Evolutionary conservation across 73 alveolate genomes (phyloP).

Genomic region (Paramecium caudatum): DNA sequence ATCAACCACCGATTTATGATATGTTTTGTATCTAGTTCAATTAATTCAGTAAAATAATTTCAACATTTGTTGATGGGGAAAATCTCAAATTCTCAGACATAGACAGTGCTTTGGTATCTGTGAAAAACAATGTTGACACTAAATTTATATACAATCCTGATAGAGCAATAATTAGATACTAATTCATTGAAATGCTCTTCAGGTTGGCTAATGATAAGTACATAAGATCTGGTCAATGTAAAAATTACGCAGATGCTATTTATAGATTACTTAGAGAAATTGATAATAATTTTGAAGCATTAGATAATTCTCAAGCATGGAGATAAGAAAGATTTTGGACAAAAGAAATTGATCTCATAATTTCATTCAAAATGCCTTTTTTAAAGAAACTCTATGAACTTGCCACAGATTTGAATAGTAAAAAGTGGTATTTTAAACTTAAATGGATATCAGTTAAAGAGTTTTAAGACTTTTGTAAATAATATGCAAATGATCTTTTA

Average conservation of each 20-base stretch:
- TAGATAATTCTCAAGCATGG: constrained; percentile 77
- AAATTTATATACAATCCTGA: constrained; percentile 75
- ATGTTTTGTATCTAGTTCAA: constrained; percentile 2
- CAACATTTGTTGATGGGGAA: constrained; percentile 1
- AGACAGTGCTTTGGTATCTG: constrained; percentile 1
- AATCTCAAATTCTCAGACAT: constrained; percentile 5
- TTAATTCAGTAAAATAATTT: constrained; percentile 62
- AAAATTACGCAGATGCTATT: constrained; percentile 75
- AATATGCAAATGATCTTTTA: constrained; percentile 77
- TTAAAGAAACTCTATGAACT: constrained; percentile 77
- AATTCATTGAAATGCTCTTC: constrained; percentile 80
- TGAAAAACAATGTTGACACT: constrained; percentile 33
- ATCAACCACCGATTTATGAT: constrained; percentile 13
- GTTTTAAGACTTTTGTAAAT: constrained; percentile 79
- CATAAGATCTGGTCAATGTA: constrained; percentile 71
- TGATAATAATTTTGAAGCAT: constrained; percentile 4
- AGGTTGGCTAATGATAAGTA: constrained; percentile 80
- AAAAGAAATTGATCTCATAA: constrained; percentile 75
- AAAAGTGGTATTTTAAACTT: constrained; percentile 16
- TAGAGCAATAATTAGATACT: constrained; percentile 76
- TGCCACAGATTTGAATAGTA: constrained; percentile 48
- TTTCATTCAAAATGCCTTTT: constrained; percentile 69
- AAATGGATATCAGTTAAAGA: constrained; percentile 82
- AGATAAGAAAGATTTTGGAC: constrained; percentile 78
- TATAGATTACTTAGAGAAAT: constrained; percentile 73